Evolutionary conservation across 2,329 filamentous ascomycete species (phyloP), one percentile per base, ranked within the genome.

Genomic region (Diaporthe caulivora): DNA sequence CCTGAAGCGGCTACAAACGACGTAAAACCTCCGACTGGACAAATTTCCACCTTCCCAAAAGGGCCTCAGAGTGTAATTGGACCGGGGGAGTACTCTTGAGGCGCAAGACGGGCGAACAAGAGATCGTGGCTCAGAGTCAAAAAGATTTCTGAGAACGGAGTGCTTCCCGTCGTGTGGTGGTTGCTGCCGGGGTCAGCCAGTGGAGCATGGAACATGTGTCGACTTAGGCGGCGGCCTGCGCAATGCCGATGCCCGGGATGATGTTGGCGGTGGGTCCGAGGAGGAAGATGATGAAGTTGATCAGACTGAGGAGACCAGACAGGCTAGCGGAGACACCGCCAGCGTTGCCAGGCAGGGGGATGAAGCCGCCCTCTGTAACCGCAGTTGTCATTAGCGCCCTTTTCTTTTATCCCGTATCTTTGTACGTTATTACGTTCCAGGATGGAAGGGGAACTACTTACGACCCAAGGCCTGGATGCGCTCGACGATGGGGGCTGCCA

Each of bases 401-500:
- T 11, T 11, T 26, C 7, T 4, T 3, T n/a, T n/a, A n/a, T n/a
- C n/a, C n/a, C n/a, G n/a, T 60, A 3, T 42, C 5, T 42, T 6
- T 42, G 0, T 26, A 9, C 18, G 15, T 17, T 2, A 18, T 24
- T 9, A 18, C 10, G 1, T 18, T 10, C 13, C 49, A 9, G 11
- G 49, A 29, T 1, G 34, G 34, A 9, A 42, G 8, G n/a, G 26
- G 0, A 7, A 21, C 9, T 3, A 62, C 57, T 62, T 44, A 44
- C 57, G 57, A 29, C 37, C 37, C 24, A 44, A 21, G 7, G 57
- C 57, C 4, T 44, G 57, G 37, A 44, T 62, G 21, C 57, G 57
- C 9, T 62, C 57, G 21, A 62, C 57, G 40, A 44, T 29, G 9
- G 57, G 57, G 24, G 57, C 57, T 21, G 57, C 57, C 57, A 62